Conservation (phyloP, 139 green algal species). For the Medakamo hakoo region DNA sequence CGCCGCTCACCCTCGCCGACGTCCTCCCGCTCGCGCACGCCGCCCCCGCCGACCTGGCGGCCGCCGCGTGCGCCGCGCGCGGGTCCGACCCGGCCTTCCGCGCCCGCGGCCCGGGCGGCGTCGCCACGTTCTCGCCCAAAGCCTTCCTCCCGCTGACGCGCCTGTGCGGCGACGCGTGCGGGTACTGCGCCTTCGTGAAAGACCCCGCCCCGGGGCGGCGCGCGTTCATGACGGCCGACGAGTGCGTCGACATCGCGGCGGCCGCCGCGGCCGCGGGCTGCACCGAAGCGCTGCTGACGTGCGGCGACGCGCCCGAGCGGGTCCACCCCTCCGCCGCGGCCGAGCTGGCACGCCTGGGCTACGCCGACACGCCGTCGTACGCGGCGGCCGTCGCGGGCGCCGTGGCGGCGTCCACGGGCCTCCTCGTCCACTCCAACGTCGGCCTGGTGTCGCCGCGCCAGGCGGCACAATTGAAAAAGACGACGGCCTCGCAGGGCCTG, state of each 20-base stretch:
- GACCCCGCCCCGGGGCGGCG: conserved; percentile 21
- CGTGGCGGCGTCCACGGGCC: conserved; percentile 41
- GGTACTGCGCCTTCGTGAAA: conserved; percentile 78
- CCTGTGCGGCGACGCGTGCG: conserved; percentile 60
- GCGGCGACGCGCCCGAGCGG: conserved; percentile 77
- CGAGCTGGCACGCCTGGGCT: conserved; percentile 52
- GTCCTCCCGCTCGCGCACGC: no score
- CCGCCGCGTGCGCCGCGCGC: not conserved
- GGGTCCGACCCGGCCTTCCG: not conserved
- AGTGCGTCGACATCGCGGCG: conserved; percentile 47
- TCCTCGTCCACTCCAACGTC: conserved; percentile 75
- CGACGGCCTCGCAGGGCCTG: conserved; percentile 60
- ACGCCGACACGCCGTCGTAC: conserved; percentile 55
- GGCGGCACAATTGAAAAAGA: conserved; percentile 13
- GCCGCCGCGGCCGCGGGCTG: conserved; percentile 46
- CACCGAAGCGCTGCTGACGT: conserved; percentile 74
- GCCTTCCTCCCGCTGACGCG: conserved; percentile 79
- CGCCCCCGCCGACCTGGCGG: no score
- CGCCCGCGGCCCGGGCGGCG: no score
- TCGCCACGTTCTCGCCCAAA: conserved; percentile 53
- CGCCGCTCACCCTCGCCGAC: no score
- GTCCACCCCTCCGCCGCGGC: conserved; percentile 37
- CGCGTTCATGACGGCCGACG: conserved; percentile 64
- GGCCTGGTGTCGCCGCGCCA: conserved; percentile 11
- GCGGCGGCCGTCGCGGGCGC: conserved; percentile 30